Conservation (phyloP, 768 basidiomycete species). For the Cystobasidium ongulense region DNA sequence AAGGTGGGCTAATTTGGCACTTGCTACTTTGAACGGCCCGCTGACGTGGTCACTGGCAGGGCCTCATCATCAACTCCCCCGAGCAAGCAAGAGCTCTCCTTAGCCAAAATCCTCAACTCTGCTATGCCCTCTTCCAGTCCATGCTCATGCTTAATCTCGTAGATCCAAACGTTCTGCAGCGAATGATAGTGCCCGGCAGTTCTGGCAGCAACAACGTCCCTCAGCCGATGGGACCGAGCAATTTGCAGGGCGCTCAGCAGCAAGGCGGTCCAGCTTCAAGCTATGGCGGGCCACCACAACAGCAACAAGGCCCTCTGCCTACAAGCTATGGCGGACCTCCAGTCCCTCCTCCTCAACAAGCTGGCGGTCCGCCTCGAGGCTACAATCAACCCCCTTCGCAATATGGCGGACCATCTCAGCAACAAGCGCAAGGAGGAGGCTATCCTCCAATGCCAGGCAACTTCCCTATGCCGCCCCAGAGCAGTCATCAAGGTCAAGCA, state of each 20-base stretch:
- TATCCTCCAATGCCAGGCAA: not conserved
- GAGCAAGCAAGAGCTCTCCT: conserved; percentile 77
- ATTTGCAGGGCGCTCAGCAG: conserved; percentile 30
- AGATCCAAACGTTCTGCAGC: conserved; percentile 71
- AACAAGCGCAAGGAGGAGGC: not conserved
- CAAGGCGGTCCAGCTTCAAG: conserved; percentile 19
- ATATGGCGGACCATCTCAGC: not conserved
- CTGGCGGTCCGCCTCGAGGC: not conserved
- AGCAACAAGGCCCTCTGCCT: conserved; percentile 1
- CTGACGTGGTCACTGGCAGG: no score
- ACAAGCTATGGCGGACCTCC: not conserved
- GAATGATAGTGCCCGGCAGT: conserved; percentile 51
- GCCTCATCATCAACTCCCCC: conserved; percentile 81
- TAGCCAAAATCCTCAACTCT: conserved; percentile 76
- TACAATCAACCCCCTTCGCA: not conserved
- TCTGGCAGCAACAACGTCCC: not conserved
- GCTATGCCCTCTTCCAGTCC: conserved; percentile 92
- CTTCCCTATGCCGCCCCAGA: not conserved
- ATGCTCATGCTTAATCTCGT: conserved; percentile 88
- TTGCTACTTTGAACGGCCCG: no score
- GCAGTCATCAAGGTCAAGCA: not conserved
- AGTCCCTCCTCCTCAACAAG: not conserved
- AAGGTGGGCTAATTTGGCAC: conserved; percentile 57
- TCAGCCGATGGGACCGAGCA: conserved; percentile 3
- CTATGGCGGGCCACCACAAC: not conserved